Evolutionary conservation across 1,139 yeast species (phyloP), one percentile per base, ranked within the genome.

Genomic region (Wickerhamomyces sp.): DNA sequence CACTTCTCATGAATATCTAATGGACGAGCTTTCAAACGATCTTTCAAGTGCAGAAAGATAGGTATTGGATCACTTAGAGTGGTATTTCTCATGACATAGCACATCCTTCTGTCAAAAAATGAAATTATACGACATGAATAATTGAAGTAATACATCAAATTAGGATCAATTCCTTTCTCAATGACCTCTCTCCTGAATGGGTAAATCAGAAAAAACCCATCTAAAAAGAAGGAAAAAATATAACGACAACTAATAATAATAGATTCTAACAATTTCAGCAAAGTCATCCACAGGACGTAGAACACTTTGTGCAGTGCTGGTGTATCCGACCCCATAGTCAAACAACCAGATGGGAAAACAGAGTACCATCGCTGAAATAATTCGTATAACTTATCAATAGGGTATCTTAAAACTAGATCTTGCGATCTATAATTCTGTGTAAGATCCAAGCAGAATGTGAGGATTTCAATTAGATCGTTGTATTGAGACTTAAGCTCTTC

Each of bases 41-140:
- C 50, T 12, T 40, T 39, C 7, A 26, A 5, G 13, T 36, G 35
- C 15, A 36, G 26, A 30, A 38, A 48, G 0, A 28, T 22, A 12
- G 56, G 51, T 4, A 51, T 37, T 12, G 52, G 47, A 28, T 52
- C 48, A 28, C 45, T 47, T n/a, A 49, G 26, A 0, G 49, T 36
- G 0, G 51, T 42, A 27, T 47, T 47, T 36, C 53, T 40, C 7
- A 38, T 18, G 5, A 52, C 27, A 30, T 41, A 48, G 1, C 38
- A 41, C 9, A 37, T 44, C 30, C 58, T 40, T 39, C 56, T 44
- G 2, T n/a, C 18, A 7, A 53, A 26, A 30, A 42, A 53, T 8
- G 54, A 45, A 14, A 48, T 31, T 2, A 47, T 29, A 12, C 57
- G 49, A 36, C 52, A 48, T 1, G 29, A 31, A 33, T 49, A 52